phyloP scores from a whole-genome alignment of 805 yeast species.

The Candida peoriensis region DNA sequence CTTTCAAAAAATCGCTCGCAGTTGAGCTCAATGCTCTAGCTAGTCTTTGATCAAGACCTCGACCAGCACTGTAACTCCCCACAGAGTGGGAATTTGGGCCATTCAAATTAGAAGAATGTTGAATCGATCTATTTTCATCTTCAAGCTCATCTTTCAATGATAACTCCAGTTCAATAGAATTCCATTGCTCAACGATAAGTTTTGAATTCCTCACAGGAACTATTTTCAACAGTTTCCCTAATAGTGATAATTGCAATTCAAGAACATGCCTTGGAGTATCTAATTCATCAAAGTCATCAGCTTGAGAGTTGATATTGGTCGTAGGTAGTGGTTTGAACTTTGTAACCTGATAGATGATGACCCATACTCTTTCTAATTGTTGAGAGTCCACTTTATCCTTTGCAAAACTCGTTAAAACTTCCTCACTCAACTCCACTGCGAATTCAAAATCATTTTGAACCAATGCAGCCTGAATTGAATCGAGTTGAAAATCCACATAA shows the following conservation, averaged over 20 bases:
- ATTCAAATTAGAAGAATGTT: too few species aligned
- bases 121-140: too few species aligned
- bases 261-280: background rate
- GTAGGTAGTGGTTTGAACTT: too few species aligned
- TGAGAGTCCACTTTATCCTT: background rate
- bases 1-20: too few species aligned
- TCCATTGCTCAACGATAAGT: constrained; percentile 61
- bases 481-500: constrained; percentile 27
- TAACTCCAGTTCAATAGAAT: constrained; percentile 37
- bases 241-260: background rate
- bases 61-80: too few species aligned
- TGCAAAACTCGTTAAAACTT: too few species aligned
- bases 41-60: too few species aligned
- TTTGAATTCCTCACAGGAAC: constrained; percentile 41
- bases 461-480: constrained; percentile 65
- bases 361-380: constrained; percentile 44
- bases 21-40: too few species aligned
- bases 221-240: constrained; percentile 5
- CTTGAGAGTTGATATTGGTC: constrained; percentile 5
- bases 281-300: constrained; percentile 4
- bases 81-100: too few species aligned
- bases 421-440: constrained; percentile 43
- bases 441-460: constrained; percentile 55
- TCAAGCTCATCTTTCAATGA: constrained; percentile 23
- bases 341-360: constrained; percentile 28